Conservation (phyloP, 495 filamentous ascomycete species). For the Penicillium alfredii region DNA sequence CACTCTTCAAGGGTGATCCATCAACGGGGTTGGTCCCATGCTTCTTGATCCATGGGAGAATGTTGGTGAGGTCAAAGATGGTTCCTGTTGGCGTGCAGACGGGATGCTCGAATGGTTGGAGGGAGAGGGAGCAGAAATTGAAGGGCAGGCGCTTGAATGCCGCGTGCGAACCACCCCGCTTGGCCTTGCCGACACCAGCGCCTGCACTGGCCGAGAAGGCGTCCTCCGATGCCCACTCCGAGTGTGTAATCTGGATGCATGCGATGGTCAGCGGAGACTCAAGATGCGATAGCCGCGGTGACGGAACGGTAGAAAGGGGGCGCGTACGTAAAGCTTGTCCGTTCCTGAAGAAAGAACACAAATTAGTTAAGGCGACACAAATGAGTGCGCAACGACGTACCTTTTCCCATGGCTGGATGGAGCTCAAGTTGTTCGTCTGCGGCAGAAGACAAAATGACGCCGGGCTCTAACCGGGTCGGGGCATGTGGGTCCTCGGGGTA, state of each 20-base stretch:
- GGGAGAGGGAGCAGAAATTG: conserved; percentile 94
- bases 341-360: conserved; percentile 47
- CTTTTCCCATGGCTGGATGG: conserved; percentile 51
- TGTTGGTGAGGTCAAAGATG: conserved; percentile 83
- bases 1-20: conserved; percentile 67
- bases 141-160: conserved; percentile 88
- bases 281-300: conserved; percentile 8
- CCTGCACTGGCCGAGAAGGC: conserved; percentile 72
- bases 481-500: too few species aligned
- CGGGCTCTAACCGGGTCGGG: too few species aligned
- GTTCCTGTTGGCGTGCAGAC: conserved; percentile 75
- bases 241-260: conserved; percentile 70
- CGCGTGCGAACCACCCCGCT: conserved; percentile 48
- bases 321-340: conserved; percentile 69
- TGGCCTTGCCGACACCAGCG: conserved; percentile 51
- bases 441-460: conserved; percentile 23
- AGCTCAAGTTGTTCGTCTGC: conserved; percentile 9
- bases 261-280: conserved; percentile 14
- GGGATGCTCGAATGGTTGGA: conserved; percentile 84
- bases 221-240: conserved; percentile 90
- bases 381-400: too few species aligned
- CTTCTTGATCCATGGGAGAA: conserved; percentile 87
- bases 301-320: not conserved
- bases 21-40: conserved; percentile 86
- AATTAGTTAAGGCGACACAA: too few species aligned